Conservation (phyloP, 176 grass and related monocot species). For the Triticum monococcum region DNA sequence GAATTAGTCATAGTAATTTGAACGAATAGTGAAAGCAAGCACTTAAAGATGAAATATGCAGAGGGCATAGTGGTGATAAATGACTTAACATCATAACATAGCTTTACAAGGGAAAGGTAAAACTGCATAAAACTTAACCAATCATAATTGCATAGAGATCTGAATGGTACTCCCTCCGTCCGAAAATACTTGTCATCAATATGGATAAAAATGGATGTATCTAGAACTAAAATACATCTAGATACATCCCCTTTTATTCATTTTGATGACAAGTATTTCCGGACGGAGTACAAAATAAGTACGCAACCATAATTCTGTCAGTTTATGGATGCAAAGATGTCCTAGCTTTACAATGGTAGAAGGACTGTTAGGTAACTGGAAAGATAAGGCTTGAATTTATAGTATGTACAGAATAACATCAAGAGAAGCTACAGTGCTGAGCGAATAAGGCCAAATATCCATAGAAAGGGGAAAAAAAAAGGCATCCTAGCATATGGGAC, state of each 20-base stretch:
- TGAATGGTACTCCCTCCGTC: neutral
- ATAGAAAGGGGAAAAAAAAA: neutral
- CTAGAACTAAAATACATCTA: too few relatives aligned
- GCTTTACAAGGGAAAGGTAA: neutral
- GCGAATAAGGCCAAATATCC: constrained; percentile 16
- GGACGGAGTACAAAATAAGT: neutral
- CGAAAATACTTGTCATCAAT: too few relatives aligned
- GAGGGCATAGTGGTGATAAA: neutral
- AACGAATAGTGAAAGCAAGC: constrained; percentile 1
- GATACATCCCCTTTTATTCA: too few relatives aligned
- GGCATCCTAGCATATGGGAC: neutral
- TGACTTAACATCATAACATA: neutral
- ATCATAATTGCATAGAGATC: neutral
- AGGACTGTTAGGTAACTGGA: constrained; percentile 11
- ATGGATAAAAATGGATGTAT: too few relatives aligned
- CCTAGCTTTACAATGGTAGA: neutral
- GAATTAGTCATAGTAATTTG: neutral
- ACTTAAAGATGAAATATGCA: neutral
- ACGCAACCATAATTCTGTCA: neutral
- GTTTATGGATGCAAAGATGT: neutral
- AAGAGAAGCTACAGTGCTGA: neutral
- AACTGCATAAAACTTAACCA: neutral
- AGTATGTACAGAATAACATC: neutral
- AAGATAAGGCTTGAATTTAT: constrained; percentile 15
- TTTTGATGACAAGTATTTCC: too few relatives aligned